Evolutionary conservation across 2,329 filamentous ascomycete genomes (phyloP), one percentile per base, ranked within the genome.

Genomic region (Diaporthe sp.): DNA sequence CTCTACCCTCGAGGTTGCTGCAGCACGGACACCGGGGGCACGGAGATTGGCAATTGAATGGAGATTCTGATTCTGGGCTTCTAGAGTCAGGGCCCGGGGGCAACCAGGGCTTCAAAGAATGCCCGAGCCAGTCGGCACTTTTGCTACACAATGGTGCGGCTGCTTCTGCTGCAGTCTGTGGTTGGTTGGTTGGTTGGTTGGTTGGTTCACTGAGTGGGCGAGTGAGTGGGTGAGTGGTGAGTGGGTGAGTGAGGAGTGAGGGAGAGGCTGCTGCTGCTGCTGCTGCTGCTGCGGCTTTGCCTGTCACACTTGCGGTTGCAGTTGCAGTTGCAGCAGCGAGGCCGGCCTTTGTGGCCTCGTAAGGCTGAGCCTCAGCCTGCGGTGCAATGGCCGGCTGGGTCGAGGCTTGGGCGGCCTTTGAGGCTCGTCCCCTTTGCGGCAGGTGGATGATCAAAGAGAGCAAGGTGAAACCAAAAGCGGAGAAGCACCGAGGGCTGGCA

Each of bases 41-140:
- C 63, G 63, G 63, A 68, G 63, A 68, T 68, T 68, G 63, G 63
- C 63, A 68, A 68, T 68, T 58, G 58, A 53, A 53, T 68, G 63
- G 63, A 51, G 63, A 66, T 51, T 66, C 63, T 37, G 63, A 53
- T 39, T 68, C 47, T 68, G 53, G 63, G 63, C 63, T 53, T 39
- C 63, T 53, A 32, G 47, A 53, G 47, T 68, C 44, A 68, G 63
- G 63, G n/a, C 47, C 44, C 61, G 44, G 63, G 63, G 25, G 63
- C 61, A 37, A 35, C 42, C 42, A 66, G 30, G 61, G 61, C 61
- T 66, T 25, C 19, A 37, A 35, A 66, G 61, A 66, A 51, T 66
- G 63, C 44, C 63, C 47, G 47, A 68, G 63, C 47, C 63, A 68
- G n/a, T 68, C 63, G 63, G 63, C 63, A 53, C 15, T 68, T 15